Evolutionary conservation across 2,329 filamentous ascomycete genomes (phyloP).

Genomic region (Botrytis sinoallii): DNA sequence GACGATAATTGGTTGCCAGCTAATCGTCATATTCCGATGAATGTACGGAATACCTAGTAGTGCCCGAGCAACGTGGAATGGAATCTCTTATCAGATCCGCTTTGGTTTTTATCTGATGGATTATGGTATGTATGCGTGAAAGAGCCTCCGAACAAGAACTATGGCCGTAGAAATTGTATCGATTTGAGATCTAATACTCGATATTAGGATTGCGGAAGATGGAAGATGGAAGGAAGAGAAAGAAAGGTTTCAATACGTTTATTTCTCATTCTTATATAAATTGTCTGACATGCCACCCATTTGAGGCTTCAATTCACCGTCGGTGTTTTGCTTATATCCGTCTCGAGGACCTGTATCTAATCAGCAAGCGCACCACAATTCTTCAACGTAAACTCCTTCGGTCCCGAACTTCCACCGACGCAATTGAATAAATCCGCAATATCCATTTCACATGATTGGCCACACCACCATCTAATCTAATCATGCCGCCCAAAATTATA

Average conservation of each 20-base stretch:
- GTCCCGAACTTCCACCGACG: not conserved
- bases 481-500: constrained; percentile 16
- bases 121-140: not conserved
- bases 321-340: constrained; percentile 5
- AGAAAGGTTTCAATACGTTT: not conserved
- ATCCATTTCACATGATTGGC: not conserved
- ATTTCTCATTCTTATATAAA: not conserved
- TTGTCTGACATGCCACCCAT: not conserved
- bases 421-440: not conserved
- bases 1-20: not conserved
- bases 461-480: not conserved
- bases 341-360: too few species aligned
- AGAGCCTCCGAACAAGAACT: not conserved
- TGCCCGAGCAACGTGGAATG: not conserved
- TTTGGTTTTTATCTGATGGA: constrained; percentile 2
- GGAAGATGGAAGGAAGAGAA: not conserved
- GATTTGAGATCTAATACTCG: not conserved
- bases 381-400: not conserved
- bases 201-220: not conserved
- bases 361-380: not conserved
- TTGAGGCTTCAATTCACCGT: not conserved
- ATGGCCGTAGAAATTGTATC: not conserved
- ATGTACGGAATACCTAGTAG: not conserved
- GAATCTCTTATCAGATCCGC: constrained; percentile 13
- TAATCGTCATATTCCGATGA: not conserved